Evolutionary conservation across 768 basidiomycete genomes (phyloP).

Genomic region (Lentinus brumalis): DNA sequence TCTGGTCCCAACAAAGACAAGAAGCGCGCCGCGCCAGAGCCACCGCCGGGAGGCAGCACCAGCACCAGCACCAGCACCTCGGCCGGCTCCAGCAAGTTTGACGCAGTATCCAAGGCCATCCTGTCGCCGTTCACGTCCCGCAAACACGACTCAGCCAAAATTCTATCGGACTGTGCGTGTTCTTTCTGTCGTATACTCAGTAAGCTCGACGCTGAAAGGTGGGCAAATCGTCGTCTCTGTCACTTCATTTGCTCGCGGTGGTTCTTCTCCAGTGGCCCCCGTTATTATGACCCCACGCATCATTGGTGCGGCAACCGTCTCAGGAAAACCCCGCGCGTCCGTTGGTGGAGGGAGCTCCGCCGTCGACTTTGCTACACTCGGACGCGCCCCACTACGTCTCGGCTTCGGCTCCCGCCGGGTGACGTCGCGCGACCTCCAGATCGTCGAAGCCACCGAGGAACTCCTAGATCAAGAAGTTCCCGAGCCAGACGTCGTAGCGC

Average conservation of each 20-base stretch:
- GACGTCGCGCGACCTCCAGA: slow-evolving; percentile 82
- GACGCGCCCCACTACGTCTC: slow-evolving; percentile 74
- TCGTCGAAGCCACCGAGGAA: slow-evolving; percentile 81
- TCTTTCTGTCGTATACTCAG: background rate
- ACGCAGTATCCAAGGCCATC: slow-evolving; percentile 68
- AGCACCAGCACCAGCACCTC: slow-evolving; percentile 15
- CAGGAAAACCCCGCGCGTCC: slow-evolving; percentile 46
- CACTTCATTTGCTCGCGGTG: background rate
- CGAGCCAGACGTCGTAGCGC: slow-evolving; percentile 69
- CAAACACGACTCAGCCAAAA: slow-evolving; percentile 69
- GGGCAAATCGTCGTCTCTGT: background rate
- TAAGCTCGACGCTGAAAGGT: background rate
- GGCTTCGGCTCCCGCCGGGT: slow-evolving; percentile 65
- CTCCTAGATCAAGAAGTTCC: slow-evolving; percentile 72
- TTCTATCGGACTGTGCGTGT: slow-evolving; percentile 73
- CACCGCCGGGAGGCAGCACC: slow-evolving; percentile 28
- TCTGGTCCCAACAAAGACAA: slow-evolving; percentile 24
- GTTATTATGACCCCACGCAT: slow-evolving; percentile 89
- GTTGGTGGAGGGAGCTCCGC: slow-evolving; percentile 40
- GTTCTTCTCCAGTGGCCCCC: slow-evolving; percentile 63
- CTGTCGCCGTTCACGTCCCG: slow-evolving; percentile 65
- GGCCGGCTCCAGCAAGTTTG: slow-evolving; percentile 44
- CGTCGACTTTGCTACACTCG: slow-evolving; percentile 77
- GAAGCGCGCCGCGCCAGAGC: slow-evolving; percentile 44
- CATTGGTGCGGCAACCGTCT: slow-evolving; percentile 70